Percentiles rank a stretch among this genome's conserved stretches.
Conservation (phyloP, 257 asterid species). For the Oldenlandia corymbosa region DNA sequence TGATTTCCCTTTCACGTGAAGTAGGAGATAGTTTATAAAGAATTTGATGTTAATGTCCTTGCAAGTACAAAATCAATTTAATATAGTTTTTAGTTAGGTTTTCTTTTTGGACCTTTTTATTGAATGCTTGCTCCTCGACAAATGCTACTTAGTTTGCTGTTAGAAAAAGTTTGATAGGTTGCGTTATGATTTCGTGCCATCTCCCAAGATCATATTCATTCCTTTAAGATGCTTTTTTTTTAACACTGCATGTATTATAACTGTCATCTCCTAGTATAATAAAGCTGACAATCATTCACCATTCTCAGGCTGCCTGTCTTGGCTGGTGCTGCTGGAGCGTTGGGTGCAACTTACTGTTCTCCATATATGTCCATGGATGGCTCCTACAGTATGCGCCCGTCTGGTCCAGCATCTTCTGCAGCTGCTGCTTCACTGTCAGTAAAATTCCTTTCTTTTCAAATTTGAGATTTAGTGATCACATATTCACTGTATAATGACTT, state of each 20-base stretch:
- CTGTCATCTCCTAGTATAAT: background rate
- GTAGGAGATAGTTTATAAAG: no score
- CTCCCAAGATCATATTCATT: background rate
- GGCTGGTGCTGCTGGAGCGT: conserved; percentile 91
- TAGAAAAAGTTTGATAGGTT: background rate
- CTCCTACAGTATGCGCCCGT: conserved; percentile 57
- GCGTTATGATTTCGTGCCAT: background rate
- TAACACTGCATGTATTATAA: background rate
- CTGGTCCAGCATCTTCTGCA: conserved; percentile 58
- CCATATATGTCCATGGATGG: conserved; percentile 79
- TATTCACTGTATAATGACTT: background rate
- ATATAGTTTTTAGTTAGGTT: background rate
- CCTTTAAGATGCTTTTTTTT: background rate
- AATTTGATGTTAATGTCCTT: no score
- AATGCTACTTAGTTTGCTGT: background rate
- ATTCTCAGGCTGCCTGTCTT: conserved; percentile 77
- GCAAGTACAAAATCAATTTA: background rate
- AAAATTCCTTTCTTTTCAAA: conserved; percentile 2
- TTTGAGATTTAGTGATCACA: background rate
- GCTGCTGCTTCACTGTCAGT: conserved; percentile 56
- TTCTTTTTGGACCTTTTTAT: no score
- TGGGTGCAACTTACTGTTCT: conserved; percentile 75
- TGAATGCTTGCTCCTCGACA: no score
- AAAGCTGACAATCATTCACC: conserved; percentile 1
- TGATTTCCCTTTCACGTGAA: no score